Evolutionary conservation across 257 asterid species (phyloP), one percentile per base, ranked within the genome.

Genomic region (Rehmannia glutinosa): DNA sequence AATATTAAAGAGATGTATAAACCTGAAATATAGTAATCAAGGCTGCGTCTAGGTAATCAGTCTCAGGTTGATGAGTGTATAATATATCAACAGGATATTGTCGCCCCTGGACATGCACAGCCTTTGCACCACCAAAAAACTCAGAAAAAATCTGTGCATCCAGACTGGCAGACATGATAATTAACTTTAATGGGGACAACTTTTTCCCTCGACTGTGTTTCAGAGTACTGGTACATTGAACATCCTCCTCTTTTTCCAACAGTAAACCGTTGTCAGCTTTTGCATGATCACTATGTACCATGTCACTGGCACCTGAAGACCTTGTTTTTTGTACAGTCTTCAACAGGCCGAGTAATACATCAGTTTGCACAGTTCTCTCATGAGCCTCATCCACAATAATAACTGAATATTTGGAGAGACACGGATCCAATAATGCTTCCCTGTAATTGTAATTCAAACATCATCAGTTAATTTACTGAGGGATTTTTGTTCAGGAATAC

Each of bases 361-460:
- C 99, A 62, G 99, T 93, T 75, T 93, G 99, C 57, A 93, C 84
- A 30, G 99, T 93, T 78, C 99, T 87, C 91, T 93, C 96, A 68
- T 93, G 99, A 68, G 99, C 97, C 83, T 93, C 99, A 52, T 93
- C 99, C 45, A 93, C 92, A 64, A 93, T 84, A 79, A 93, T 88
- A 62, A 90, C 97, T 30, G 97, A 90, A 82, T 93, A 93, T 77
- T 76, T 90, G 35, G 97, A 86, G 72, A 90, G 95, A 70, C 65
- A 86, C 7, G 94, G 94, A 74, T 93, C 99, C 82, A 88, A 71
- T 64, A 93, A 78, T 65, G 99, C 97, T 76, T 93, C 99, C 84
- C 97, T 93, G 88, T 36, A 62, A 62, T 54, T 41, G 77, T 32
- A 76, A 63, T 67, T 55, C 66, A 68, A 66, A 46, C 58, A 56